Evolutionary conservation across 2,329 filamentous ascomycete species (phyloP), one percentile per base, ranked within the genome.

Genomic region (Trichoderma gracile): DNA sequence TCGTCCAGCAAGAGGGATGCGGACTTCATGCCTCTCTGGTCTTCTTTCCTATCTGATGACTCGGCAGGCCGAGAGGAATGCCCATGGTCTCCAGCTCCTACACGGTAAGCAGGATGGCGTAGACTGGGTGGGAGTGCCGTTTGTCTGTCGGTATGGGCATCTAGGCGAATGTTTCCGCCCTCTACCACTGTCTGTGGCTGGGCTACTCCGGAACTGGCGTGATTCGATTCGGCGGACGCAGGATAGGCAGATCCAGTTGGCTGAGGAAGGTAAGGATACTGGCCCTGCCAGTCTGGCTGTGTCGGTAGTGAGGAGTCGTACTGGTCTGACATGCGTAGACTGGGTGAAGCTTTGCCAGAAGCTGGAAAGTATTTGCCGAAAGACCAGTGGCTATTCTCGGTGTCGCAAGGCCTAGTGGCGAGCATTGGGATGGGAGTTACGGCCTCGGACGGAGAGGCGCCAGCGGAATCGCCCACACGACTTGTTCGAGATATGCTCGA

Each of bases 81-180:
- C 66, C 78, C 80, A 25, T 76, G 75, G 55, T 77, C 76, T 53
- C 78, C 77, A 21, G 80, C 69, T 42, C 78, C 79, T 45, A 81
- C 71, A 12, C 78, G 77, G 66, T 81, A 78, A 10, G 78, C 68
- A 63, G 73, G 69, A 40, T 74, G 76, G 40, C 74, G 76, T 52
- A 77, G 77, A 65, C 67, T 71, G 42, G 78, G 69, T 12, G 77
- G 73, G 4, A 78, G 76, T 59, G 65, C 71, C 40, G 71, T 60
- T 69, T 75, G 71, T 84, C 89, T 82, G 71, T 89, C 86, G 7
- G 88, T 86, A 66, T 90, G 90, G 68, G 92, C 80, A 33, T 86
- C 86, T 53, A 92, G 81, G 33, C 83, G 79, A 72, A 74, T 76
- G 55, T 72, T 74, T 42, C 75, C 72, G 54, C 72, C 73, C 65